Base-by-base conservation (phyloP, 371 early-diverging fungal genomes). In the Actinomucor elegans region DNA sequence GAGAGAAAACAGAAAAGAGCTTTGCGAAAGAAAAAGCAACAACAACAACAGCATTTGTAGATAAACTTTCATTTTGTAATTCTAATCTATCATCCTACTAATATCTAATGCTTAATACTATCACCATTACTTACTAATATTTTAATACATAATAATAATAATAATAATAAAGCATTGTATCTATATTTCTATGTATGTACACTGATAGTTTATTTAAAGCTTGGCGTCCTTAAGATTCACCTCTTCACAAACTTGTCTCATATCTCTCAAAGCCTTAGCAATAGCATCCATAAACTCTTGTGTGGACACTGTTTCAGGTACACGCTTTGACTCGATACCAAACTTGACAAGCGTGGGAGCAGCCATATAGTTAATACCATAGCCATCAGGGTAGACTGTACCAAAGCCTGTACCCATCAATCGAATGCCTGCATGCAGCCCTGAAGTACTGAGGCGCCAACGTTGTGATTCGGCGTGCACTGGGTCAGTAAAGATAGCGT, bases 361-460 rank as follows among this genome's bases (percentile, higher is more conserved):
- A 2, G 92, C 76, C 61, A 86, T 80, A 67, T 96, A 96, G 72
- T 94, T 95, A 64, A 92, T 87, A 27, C 94, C 96, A 60, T 94
- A 96, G 1, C 93, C 92, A 55, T 94, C 87, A 1, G 77, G 80
- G 42, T 61, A 78, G n/a, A 85, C 82, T 14, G 83, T 74, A 33
- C 91, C 91, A 61, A 91, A 92, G 0, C 93, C 93, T 2, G 89
- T 86, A n/a, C 89, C 90, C 40, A 81, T 79, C 43, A 92, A 77
- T 26, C 81, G 78, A 43, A 84, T 75, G 9, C 88, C 87, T 0
- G 89, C 80, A 61, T 85, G 84, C 48, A 95, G 65, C 1, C 88
- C 86, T 11, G 88, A 87, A 0, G 96, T 94, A 40, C 88, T 87
- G 14, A 96, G 72, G 29, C 74, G 66, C 85, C 87, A 96, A 1